Evolutionary conservation across 345 rosid species (phyloP).

Genomic region (Populus davidiana): DNA sequence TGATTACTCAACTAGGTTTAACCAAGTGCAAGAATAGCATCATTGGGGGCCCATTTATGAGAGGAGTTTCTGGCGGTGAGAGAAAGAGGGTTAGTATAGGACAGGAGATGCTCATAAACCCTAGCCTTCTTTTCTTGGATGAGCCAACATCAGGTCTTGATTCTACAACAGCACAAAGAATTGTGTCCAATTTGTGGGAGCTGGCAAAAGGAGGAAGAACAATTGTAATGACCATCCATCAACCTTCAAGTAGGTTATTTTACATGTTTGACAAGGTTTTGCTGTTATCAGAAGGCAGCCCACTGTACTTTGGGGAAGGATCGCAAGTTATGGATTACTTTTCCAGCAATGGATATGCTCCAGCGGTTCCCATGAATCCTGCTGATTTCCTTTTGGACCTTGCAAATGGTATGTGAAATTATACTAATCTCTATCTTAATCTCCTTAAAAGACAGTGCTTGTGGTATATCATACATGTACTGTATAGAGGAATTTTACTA

Average conservation of each 20-base stretch:
- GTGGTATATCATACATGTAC: no score
- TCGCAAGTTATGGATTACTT: slow-evolving; percentile 48
- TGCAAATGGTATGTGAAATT: slow-evolving; percentile 39
- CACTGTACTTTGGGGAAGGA: slow-evolving; percentile 49
- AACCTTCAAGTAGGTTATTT: slow-evolving; percentile 57
- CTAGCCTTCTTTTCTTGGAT: slow-evolving; percentile 49
- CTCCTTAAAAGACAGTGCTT: not conserved
- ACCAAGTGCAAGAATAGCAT: slow-evolving; percentile 41
- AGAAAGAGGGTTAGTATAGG: slow-evolving; percentile 56
- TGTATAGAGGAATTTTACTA: not conserved
- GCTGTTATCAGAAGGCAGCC: slow-evolving; percentile 47
- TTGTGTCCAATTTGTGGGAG: slow-evolving; percentile 42
- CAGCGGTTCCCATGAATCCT: slow-evolving; percentile 54
- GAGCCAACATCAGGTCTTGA: slow-evolving; percentile 64
- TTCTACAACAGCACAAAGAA: slow-evolving; percentile 55
- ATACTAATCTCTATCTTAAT: not conserved
- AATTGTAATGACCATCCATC: slow-evolving; percentile 53
- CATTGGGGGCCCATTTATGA: slow-evolving; percentile 35
- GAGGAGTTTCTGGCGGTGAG: slow-evolving; percentile 64
- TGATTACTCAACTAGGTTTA: slow-evolving; percentile 42
- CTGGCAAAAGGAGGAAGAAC: slow-evolving; percentile 47
- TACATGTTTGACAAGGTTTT: slow-evolving; percentile 59
- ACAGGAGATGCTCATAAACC: slow-evolving; percentile 56
- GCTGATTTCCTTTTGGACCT: slow-evolving; percentile 55
- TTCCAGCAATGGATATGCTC: slow-evolving; percentile 35